Base-by-base conservation (phyloP, 441 rosid species). In the Isatis lusitanica region DNA sequence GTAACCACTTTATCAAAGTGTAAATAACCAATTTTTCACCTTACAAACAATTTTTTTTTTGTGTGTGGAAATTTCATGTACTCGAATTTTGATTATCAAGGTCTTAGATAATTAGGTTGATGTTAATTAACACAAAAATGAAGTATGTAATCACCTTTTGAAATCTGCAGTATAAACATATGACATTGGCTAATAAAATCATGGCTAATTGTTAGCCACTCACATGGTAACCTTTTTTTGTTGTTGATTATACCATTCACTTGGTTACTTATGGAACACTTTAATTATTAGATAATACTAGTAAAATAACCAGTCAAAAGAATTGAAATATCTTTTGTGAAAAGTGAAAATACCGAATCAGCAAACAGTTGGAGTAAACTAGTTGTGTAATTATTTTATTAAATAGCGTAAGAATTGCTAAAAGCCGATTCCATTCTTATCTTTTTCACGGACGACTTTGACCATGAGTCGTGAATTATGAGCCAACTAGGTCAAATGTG, bases 361-460 rank as follows among this genome's bases (percentile, higher is more conserved):
- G 28, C 11, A 3, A 21, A 36, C 40, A 63, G 15, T 40, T 40
- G 46, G 48, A 62, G 40, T 58, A 43, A 60, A 52, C 13, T 17
- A 59, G 15, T 21, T 15, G 43, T 33, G 3, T 50, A 50, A 40
- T 42, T 36, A 48, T 11, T 66, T 13, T 12, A 9, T 66, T 30
- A 30, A 48, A 13, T 66, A 66, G 13, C 53, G 72, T 57, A 47
- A 50, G 18, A 66, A 28, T 66, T 39, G 63, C 7, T 43, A 58
- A 74, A 74, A 40, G 63, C 28, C 33, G 55, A 74, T 39, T 74
- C 47, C 47, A 35, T 51, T 48, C 13, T 28, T 0, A 44, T 35
- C 4, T 65, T 63, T 47, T 43, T 43, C 38, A 46, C 16, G 8
- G 38, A 44, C 40, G 73, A 74, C 78, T 59, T 74, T 66, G 53